These are phyloP conservation scores for Nakazawaea anatomiae DNA, from an alignment of 805 yeast genomes.

Conservation along the genomic window DNA sequence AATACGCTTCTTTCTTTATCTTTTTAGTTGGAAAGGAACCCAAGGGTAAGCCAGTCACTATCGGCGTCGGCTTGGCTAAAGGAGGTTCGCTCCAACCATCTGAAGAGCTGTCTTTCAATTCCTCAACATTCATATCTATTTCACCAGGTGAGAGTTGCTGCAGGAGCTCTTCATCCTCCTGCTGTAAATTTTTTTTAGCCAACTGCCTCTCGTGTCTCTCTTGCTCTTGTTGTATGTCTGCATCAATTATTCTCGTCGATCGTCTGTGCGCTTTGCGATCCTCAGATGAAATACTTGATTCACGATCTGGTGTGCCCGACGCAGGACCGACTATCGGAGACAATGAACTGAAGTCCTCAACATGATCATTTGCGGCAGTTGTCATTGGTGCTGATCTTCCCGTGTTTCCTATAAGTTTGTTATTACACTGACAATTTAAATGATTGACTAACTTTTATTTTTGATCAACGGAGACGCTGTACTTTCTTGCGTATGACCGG, in stretches of 20 bases:
- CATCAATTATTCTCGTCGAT: conserved; percentile 8
- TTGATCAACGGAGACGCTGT: too few species aligned
- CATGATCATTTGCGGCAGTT: too few species aligned
- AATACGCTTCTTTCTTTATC: conserved; percentile 47
- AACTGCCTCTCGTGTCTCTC: background rate
- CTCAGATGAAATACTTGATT: background rate
- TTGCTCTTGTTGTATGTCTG: background rate
- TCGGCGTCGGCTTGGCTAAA: conserved; percentile 46
- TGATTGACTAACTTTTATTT: too few species aligned
- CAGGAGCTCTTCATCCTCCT: background rate
- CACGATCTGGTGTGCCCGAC: background rate
- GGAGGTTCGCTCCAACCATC: conserved; percentile 50
- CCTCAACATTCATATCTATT: background rate
- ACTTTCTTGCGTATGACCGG: too few species aligned
- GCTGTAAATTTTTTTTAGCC: conserved; percentile 2
- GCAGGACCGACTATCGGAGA: background rate
- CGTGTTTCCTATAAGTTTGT: too few species aligned
- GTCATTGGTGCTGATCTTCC: too few species aligned
- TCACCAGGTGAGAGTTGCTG: background rate
- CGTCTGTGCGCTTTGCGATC: conserved; percentile 2
- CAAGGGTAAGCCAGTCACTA: conserved; percentile 68
- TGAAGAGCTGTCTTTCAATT: background rate
- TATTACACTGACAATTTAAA: too few species aligned
- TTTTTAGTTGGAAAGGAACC: conserved; percentile 62
- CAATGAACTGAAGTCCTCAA: background rate